Evolutionary conservation across 371 early-diverging fungal genomes (phyloP), one percentile per base, ranked within the genome.

Genomic region (Astathelohania contejeani): DNA sequence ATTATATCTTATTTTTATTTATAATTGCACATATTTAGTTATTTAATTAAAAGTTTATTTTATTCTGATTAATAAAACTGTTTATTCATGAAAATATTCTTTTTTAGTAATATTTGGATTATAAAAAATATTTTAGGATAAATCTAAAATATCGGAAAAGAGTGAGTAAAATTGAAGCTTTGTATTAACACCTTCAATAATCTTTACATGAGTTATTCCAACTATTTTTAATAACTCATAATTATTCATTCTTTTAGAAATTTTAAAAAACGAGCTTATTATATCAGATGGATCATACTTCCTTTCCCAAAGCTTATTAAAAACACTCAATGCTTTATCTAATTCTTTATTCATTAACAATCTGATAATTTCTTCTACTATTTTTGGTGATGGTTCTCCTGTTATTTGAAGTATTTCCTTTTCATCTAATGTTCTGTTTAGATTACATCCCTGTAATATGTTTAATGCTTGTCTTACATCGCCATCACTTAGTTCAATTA

Each of bases 401-500:
- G 63, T 63, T 32, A 70, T 42, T 37, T 64, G 47, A 24, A 50
- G 26, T 9, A 22, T 35, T 25, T 25, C 35, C 6, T 56, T 20
- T 23, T 39, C 40, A 9, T 54, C 57, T 43, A 32, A 66, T 29
- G 0, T 16, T 16, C 7, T 39, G 16, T 0, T 22, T 37, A 23
- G 23, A n/a, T 6, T 37, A 46, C 48, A 40, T 3, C 39, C 79
- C 70, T 95, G 95, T 52, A 97, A 76, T 59, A 90, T 88, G 70
- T 94, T 94, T 65, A 97, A 77, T 1, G 88, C 92, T 75, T 92
- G 91, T 32, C 98, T 82, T 87, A 95, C 87, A 72, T 97, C 98
- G 22, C 98, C 96, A 56, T 94, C 93, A 4, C 89, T 81, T 14
- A 87, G 83, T 64, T 91, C 90, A 10, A 89, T 82, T 35, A 97